Evolutionary conservation across 164 flowering plant species (phyloP), one percentile per base, ranked within the genome.

Genomic region (Vitis labrusca): DNA sequence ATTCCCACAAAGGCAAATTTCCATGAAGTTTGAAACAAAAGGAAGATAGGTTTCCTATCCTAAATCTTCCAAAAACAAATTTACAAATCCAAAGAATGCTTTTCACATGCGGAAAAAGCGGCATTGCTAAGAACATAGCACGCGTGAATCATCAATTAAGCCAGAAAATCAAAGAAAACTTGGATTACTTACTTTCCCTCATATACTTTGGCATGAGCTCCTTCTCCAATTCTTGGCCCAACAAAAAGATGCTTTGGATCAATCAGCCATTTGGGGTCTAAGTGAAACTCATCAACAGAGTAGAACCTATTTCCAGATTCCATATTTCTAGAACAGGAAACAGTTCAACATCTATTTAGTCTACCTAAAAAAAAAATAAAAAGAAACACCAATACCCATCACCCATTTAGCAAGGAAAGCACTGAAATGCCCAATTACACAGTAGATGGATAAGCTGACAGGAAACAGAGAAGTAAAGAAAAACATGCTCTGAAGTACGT

Each of bases 161-260:
- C 16, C 16, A 71, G 17, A 64, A 59, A 32, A 72, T 30, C 12
- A 47, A 56, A 64, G 16, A 59, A 49, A 67, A 52, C 52, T 60
- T 60, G 63, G 53, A 50, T 10, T 12, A 88, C 97, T 86, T 81
- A 91, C 97, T 89, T 91, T 64, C 97, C 97, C 74, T 91, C 91
- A 16, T 89, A 91, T 2, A 89, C 97, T 81, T 91, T 91, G 71
- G 92, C 94, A 84, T 91, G 94, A 78, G 94, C 97, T 51, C 97
- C 94, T 64, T 91, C 94, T 61, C 94, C 92, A 78, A 91, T 86
- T 68, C 82, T 88, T 1, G 97, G 92, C 7, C 97, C 94, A 63
- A 91, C 97, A 77, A 91, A 88, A 3, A 91, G 85, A 63, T 75
- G 86, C 68, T 88, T 84, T 0, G 97, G 92, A 82, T 91, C 94